Conservation (phyloP, 75 land plant genomes). For the Picea sitchensis region DNA sequence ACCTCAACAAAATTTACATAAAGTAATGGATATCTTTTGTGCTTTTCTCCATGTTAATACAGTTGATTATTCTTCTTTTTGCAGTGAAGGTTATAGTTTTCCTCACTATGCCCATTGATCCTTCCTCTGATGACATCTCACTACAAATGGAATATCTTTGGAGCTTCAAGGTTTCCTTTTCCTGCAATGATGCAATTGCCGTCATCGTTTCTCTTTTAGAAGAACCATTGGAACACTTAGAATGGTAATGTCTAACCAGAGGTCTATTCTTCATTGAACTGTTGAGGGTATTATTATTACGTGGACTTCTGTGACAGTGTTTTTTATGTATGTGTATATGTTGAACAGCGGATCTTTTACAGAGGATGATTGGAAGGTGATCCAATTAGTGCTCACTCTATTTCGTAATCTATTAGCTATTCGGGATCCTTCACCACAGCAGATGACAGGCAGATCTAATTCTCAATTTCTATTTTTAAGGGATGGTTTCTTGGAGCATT, state of each 20-base stretch:
- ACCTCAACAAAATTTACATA: not conserved
- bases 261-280: not conserved
- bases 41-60: conserved; percentile 12
- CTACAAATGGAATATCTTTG: conserved; percentile 84
- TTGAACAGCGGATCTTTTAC: conserved; percentile 56
- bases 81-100: conserved; percentile 97
- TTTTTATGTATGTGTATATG: conserved; percentile 1
- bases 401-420: conserved; percentile 87
- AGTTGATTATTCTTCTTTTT: not conserved
- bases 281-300: conserved; percentile 1
- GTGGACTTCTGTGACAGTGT: not conserved
- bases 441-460: conserved; percentile 50
- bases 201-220: conserved; percentile 82
- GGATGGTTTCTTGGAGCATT: conserved; percentile 72
- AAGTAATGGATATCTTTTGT: not conserved
- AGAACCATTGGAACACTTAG: conserved; percentile 77
- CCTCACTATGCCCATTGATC: conserved; percentile 86
- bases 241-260: conserved; percentile 45
- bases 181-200: conserved; percentile 60
- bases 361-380: conserved; percentile 93
- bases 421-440: conserved; percentile 57
- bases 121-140: conserved; percentile 46
- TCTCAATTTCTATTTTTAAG: conserved; percentile 50
- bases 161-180: conserved; percentile 62
- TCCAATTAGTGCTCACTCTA: conserved; percentile 86